Evolutionary conservation across 345 rosid genomes (phyloP), one percentile per base, ranked within the genome.

Genomic region (Balakata baccata): DNA sequence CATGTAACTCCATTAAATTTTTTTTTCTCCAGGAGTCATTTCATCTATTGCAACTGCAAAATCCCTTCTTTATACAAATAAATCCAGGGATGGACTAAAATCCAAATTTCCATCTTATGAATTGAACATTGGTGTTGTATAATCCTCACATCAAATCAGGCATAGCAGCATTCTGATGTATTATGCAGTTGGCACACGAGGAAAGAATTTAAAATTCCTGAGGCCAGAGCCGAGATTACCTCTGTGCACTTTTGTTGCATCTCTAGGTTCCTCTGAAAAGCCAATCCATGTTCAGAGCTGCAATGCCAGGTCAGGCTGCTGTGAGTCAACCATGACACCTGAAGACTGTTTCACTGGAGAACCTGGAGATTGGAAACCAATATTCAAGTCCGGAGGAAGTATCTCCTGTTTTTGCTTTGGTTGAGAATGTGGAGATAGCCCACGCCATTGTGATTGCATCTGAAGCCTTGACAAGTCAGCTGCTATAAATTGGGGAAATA

Each of bases 291-390:
- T 47, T 86, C 83, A 90, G 50, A 95, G 97, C 76, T 95, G 97
- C 84, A 92, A 76, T 65, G 98, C 98, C 69, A 95, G 78, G 84
- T 92, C 99, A 60, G 99, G 99, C 83, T 92, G 99, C 80, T 89
- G 97, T 4, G 93, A 85, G 77, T 95, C 93, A n/a, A 86, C 85
- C 68, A 83, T 78, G 52, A 86, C 87, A 72, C 96, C 86, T 22
- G 97, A 86, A 70, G 94, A 87, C 49, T 89, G 97, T 75, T 85
- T 94, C 43, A 72, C 88, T 0, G 97, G 99, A 71, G 98, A 94
- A 23, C 89, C 93, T 17, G 96, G 92, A 47, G 98, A 89, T 69
- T 92, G 96, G 79, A 89, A 92, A 52, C 96, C 86, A 1, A 92
- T 88, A 73, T 95, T 95, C 84, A 95, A 79, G 82, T 91, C 97